Conservation (phyloP, 805 yeast genomes). For the Wickerhamomyces silvicola region DNA sequence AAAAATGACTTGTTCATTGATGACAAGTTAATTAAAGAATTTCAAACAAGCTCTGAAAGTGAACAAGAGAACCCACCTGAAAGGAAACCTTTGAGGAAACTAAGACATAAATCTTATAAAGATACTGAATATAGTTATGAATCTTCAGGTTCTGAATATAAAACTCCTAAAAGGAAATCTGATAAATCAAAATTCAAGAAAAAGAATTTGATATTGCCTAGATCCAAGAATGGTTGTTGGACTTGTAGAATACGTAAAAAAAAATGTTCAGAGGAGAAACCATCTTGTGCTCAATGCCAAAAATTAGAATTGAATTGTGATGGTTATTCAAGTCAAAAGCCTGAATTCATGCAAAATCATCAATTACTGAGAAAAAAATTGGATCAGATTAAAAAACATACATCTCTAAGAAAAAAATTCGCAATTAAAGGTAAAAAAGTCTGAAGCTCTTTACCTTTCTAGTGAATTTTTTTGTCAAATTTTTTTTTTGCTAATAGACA, state of each 20-base stretch:
- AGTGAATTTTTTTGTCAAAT: too few species aligned
- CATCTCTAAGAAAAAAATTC: constrained; percentile 33
- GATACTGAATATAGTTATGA: constrained; percentile 1
- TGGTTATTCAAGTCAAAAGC: constrained; percentile 43
- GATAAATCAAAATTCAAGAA: constrained; percentile 1
- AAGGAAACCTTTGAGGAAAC: too few species aligned
- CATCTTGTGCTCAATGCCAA: constrained; percentile 52
- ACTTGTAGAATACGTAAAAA: constrained; percentile 70
- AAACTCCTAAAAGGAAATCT: too few species aligned
- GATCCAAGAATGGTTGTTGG: constrained; percentile 69
- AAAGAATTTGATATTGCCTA: constrained; percentile 20
- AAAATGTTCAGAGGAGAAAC: constrained; percentile 62
- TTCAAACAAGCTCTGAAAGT: too few species aligned
- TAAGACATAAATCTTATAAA: not conserved
- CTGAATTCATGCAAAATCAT: constrained; percentile 46
- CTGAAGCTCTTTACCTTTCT: not conserved
- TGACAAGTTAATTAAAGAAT: too few species aligned
- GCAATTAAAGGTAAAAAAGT: constrained; percentile 24
- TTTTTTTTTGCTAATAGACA: too few species aligned
- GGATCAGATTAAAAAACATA: constrained; percentile 43
- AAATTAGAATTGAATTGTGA: constrained; percentile 54
- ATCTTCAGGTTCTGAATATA: too few species aligned
- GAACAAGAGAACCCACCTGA: too few species aligned
- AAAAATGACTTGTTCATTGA: too few species aligned
- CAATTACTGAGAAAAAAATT: constrained; percentile 37